Evolutionary conservation across 306 rosid species (phyloP).

Genomic region (Sechiopsis laciniata): DNA sequence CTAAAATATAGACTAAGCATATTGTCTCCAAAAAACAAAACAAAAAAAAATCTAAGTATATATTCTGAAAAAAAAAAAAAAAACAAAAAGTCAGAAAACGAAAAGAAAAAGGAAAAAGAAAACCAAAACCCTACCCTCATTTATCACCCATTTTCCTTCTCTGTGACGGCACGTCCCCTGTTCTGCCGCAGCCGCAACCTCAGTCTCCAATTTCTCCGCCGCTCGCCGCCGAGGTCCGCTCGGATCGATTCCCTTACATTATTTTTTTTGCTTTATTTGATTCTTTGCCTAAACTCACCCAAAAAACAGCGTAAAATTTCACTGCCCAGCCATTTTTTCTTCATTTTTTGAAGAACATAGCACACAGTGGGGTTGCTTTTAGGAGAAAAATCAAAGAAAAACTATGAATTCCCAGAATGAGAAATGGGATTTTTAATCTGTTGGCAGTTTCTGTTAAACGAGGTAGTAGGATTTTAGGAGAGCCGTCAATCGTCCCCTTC

Average conservation of each 20-base stretch:
- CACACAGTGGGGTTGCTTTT: no score
- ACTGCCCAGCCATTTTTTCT: no score
- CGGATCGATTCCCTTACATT: background rate
- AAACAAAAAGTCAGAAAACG: no score
- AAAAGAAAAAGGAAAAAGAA: background rate
- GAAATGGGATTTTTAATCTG: slow-evolving; percentile 2
- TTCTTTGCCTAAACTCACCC: no score
- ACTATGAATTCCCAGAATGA: slow-evolving; percentile 12
- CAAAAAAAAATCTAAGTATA: no score
- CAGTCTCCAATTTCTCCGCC: background rate
- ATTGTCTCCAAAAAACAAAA: no score
- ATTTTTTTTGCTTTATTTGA: no score
- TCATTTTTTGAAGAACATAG: no score
- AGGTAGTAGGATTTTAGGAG: slow-evolving; percentile 17
- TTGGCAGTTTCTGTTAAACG: background rate
- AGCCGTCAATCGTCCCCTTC: slow-evolving; percentile 3
- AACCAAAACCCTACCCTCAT: background rate
- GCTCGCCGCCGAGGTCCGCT: background rate
- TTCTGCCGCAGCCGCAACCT: background rate
- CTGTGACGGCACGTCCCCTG: background rate
- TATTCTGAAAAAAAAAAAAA: no score
- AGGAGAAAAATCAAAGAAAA: background rate
- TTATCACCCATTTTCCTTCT: background rate
- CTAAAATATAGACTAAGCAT: no score
- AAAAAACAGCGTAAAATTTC: no score